Evolutionary conservation across 371 early-diverging fungal genomes (phyloP), one percentile per base, ranked within the genome.

Genomic region (Caulochytrium protostelioides): DNA sequence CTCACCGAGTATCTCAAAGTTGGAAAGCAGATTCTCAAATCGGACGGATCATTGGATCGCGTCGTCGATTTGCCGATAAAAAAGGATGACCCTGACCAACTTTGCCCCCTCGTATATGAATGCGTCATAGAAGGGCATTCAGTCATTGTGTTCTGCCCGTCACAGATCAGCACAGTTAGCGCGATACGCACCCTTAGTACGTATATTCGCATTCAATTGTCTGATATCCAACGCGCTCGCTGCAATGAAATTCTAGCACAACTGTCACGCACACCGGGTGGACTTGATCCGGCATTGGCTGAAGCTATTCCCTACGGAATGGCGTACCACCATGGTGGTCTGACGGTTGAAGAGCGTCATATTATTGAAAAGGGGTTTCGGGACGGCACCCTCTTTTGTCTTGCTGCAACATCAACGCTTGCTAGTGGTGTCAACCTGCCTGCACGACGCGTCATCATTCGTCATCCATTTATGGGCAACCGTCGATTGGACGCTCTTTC

Each of bases 341-440:
- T 53, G n/a, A 48, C 38, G 6, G 37, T 46, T 4, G 54, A 53
- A 27, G 54, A 53, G 32, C 39, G 46, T 18, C 51, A 49, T 12
- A 25, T 52, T 8, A 45, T 53, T 13, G 54, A 53, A 32, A 32
- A 43, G 20, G 54, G 49, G n/a, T 53, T 44, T 42, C 47, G 54
- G 14, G 23, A 37, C 0, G 54, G 54, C 7, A 13, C 23, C 17
- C 22, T 53, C 9, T 12, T 26, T 16, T 20, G 35, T 5, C 41
- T 53, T 4, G 23, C 38, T n/a, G 57, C 54, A 10, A 53, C 54
- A 0, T 48, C 45, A 4, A 53, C 54, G 0, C 30, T 53, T 16
- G 49, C 54, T 10, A 24, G 47, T 16, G 54, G 54, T 2, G 54
- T 53, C 2, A 53, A 53, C 35, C 29, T 53, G 4, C 54, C 54